Evolutionary conservation across 2,329 filamentous ascomycete species (phyloP), one percentile per base, ranked within the genome.

Genomic region (Monosporascus sp.): DNA sequence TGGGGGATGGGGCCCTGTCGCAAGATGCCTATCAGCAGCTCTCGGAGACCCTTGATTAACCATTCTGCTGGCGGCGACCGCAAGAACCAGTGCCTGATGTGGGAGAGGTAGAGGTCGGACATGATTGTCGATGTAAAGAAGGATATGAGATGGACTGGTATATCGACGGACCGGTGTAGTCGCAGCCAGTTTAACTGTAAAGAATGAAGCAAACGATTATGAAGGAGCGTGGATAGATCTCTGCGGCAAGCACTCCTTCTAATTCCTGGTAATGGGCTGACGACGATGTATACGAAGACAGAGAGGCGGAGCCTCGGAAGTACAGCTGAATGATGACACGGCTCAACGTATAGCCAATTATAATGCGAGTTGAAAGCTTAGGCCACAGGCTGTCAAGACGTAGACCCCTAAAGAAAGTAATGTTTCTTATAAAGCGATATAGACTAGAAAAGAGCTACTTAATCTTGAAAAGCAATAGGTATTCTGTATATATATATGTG

Each of bases 11-110:
- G 91, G 0, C 94, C 94, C 72, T 97, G 93, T 66, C 87, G 87
- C 51, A 97, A 75, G 49, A 92, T 88, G 52, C 91, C 90, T 62
- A 99, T 94, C 58, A 97, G 80, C 49, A 96, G 76, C 69, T 96
- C 90, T 59, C 91, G 85, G 20, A 96, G 73, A 64, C 87, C 84
- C 55, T 83, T 84, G 56, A 95, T 78, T n/a, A 82, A 84, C 87
- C 90, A 97, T 83, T 96, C 91, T 62, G 91, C 86, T 1, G 94
- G 94, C 16, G 94, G 94, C 44, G 92, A 96, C 60, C 89, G 87
- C 58, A 92, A 75, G 54, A 97, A 77, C 87, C 94, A 96, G 64
- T 77, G 77, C 61, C 76, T 71, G 49, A 78, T 54, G 64, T 71
- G 78, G 52, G 69, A 79, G 52, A 71, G 74, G 71, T 74, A 80